Conservation (phyloP, 495 filamentous ascomycete genomes). For the Hypoxylon subgilvum region DNA sequence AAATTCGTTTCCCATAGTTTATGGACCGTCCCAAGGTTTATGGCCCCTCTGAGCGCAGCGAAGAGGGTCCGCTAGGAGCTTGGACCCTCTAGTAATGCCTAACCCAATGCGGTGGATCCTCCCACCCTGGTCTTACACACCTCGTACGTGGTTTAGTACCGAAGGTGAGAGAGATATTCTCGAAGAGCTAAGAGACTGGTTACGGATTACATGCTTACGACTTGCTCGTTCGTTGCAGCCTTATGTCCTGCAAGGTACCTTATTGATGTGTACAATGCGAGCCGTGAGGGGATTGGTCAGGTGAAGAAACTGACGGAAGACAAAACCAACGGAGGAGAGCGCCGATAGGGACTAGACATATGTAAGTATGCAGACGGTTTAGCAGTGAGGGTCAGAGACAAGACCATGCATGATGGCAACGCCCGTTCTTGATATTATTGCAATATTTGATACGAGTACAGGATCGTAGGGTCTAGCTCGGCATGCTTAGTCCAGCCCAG, state of each 20-base stretch:
- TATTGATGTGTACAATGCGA: conserved; percentile 17
- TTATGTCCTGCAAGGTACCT: conserved; percentile 40
- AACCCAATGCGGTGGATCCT: conserved; percentile 1
- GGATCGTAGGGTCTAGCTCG: conserved; percentile 21
- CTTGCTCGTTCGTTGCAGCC: conserved; percentile 22
- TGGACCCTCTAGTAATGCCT: no score
- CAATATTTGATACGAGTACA: conserved; percentile 27
- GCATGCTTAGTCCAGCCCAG: conserved; percentile 20
- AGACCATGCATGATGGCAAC: conserved; percentile 29
- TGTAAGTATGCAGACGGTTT: conserved; percentile 1
- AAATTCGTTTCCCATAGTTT: no score
- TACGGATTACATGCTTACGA: conserved; percentile 1
- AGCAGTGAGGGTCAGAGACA: conserved; percentile 13
- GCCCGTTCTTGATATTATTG: conserved; percentile 7
- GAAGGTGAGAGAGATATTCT: neutral
- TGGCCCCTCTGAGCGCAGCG: no score
- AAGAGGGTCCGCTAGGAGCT: no score
- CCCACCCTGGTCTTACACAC: neutral
- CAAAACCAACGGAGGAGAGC: conserved; percentile 12
- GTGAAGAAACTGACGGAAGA: no score
- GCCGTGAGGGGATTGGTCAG: conserved; percentile 24
- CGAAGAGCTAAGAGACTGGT: neutral
- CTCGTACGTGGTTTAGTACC: neutral
- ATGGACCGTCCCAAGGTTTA: no score
- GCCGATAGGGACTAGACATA: conserved; percentile 9